Base-by-base conservation (phyloP, 2,329 filamentous ascomycete species). In the Claviceps sp. region DNA sequence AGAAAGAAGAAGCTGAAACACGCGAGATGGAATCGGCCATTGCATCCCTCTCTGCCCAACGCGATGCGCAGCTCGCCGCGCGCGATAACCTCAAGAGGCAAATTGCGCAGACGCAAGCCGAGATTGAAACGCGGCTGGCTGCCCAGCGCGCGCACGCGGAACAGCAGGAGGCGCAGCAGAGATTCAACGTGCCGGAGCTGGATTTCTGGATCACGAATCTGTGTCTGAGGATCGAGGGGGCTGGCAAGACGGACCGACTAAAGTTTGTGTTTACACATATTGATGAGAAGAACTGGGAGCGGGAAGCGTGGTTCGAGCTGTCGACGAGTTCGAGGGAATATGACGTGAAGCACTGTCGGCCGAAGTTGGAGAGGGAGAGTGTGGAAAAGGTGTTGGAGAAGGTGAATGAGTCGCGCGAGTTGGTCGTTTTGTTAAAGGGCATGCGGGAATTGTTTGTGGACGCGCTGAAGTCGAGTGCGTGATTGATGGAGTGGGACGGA, bases 121-220 rank as follows among this genome's bases (percentile, higher is more conserved):
- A 82, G 51, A 89, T 91, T 57, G 82, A 85, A 51, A 72, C 78
- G 34, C 77, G 80, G 42, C 70, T 86, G 22, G 83, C 84, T n/a
- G 82, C 84, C 13, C 86, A 89, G 68, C 75, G 81, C 49, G 79
- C 79, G 56, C 82, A 87, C 64, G 82, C 86, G 47, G 77, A 80
- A 56, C 82, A 88, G 59, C 74, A 95, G 40, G 88, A 94, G 61
- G 79, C 84, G 2, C 91, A 97, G 70, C 81, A 86, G 51, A 81
- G 89, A 37, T 87, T 91, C 68, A 97, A 98, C 68, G 79, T 87
- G 44, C 93, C 93, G 0, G 93, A 98, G 71, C 76, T 98, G 46
- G 87, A 90, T 59, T 97, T 97, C 65, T 98, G 93, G 93, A 87
- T 95, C 65, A 85, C 85, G 51, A 93, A 91, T 64, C 73, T 98